Base-by-base conservation (phyloP, 805 yeast species). In the Candida nemodendra region DNA sequence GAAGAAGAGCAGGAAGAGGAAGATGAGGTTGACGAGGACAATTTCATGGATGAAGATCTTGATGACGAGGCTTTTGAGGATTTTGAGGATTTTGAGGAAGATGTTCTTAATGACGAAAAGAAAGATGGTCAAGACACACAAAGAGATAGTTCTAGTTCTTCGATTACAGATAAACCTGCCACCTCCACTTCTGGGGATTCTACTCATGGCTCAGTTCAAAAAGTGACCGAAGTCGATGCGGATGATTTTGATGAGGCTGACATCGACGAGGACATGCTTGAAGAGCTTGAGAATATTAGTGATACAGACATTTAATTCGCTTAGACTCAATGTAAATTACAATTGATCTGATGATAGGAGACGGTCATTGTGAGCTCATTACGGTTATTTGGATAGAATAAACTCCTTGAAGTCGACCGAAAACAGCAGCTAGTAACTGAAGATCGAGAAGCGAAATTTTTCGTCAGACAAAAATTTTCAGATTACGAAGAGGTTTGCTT, bases 1-100 rank as follows among this genome's bases (percentile, higher is more conserved):
- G 74, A 64, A 3, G 68, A 64, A 7, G 53, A 49, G 17, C 50
- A 39, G 3, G 74, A 65, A 8, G 71, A 63, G 2, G 74, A 66
- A n/a, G 74, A 65, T 11, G 68, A 62, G 21, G 61, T 56, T 3
- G 53, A 45, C 26, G 54, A 47, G 29, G 44, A 52, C 27, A 63
- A 60, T 35, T 60, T 50, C 17, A 23, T 35, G 21, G 49, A 42
- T 14, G 53, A 48, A n/a, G 49, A 36, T 21, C 46, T 37, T 11
- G 53, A 40, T 12, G 34, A 29, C 5, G 43, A 32, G 13, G 53
- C 41, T 18, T 34, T 37, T 3, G 44, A 42, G 19, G 24, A 21
- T 21, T 21, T 8, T 21, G 11, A 21, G 9, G 24, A 21, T 8
- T 21, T 21, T 21, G n/a, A n/a, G n/a, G 44, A 38, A 17, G 39